Percentiles rank a stretch among this genome's conserved stretches.
Conservation (phyloP, 345 rosid genomes). For the Triadica sebifera region DNA sequence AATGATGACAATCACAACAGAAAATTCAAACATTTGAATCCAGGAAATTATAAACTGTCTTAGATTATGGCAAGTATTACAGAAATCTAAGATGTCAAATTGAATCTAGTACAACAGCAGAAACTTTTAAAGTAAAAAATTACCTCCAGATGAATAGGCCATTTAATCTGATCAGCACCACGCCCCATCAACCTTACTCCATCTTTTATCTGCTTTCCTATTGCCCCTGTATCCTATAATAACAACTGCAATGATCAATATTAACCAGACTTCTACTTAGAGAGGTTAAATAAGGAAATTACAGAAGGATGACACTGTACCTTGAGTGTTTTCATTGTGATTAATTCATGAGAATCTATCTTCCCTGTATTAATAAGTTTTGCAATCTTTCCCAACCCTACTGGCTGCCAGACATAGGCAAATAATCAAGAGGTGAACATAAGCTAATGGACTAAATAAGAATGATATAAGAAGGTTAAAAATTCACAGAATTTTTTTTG, state of each 20-base stretch:
- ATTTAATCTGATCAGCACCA: slow-evolving; percentile 78
- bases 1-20: background rate
- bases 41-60: slow-evolving; percentile 3
- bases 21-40: background rate
- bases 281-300: slow-evolving; percentile 9
- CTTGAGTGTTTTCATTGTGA: slow-evolving; percentile 97
- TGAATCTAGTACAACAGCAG: background rate
- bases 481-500: background rate
- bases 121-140: slow-evolving; percentile 6
- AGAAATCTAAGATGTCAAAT: background rate
- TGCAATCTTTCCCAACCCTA: slow-evolving; percentile 90
- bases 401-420: slow-evolving; percentile 55
- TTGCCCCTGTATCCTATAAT: slow-evolving; percentile 65
- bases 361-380: slow-evolving; percentile 83
- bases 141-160: slow-evolving; percentile 99
- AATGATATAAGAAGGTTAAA: background rate
- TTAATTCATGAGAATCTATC: slow-evolving; percentile 93
- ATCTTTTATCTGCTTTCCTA: slow-evolving; percentile 88
- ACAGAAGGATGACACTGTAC: slow-evolving; percentile 29
- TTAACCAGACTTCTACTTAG: slow-evolving; percentile 16
- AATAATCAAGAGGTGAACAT: slow-evolving; percentile 4
- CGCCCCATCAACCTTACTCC: slow-evolving; percentile 97
- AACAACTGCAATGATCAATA: slow-evolving; percentile 5
- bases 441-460: background rate
- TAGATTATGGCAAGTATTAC: background rate